Percentiles rank a stretch among this genome's conserved stretches.
Evolutionary conservation across 345 rosid genomes (phyloP).

Genomic region (Acer yangbiense): DNA sequence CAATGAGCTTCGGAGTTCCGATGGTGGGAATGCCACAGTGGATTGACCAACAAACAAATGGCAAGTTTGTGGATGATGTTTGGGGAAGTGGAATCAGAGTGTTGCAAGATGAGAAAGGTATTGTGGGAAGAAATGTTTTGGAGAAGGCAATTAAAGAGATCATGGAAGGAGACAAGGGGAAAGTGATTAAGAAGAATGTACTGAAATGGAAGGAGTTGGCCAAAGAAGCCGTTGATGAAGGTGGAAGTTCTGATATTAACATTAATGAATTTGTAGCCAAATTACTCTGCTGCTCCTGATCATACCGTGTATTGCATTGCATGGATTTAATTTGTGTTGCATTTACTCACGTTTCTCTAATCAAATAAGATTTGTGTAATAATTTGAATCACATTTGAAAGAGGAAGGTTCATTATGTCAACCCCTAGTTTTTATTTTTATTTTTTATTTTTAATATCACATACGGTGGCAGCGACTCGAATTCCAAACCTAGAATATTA

Average conservation of each 20-base stretch:
- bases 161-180: constrained; percentile 5
- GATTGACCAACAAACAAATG: background rate
- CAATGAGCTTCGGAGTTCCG: background rate
- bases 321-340: too few species aligned
- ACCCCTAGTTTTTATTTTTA: too few species aligned
- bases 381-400: too few species aligned
- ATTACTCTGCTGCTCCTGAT: background rate
- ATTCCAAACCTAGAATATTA: too few species aligned
- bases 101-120: background rate
- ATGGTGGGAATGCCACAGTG: background rate
- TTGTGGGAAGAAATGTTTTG: background rate
- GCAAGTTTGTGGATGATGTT: background rate
- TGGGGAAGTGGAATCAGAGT: background rate
- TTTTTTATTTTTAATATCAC: too few species aligned
- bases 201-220: constrained; percentile 3
- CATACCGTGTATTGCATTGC: too few species aligned
- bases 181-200: background rate
- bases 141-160: background rate
- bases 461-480: too few species aligned
- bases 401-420: too few species aligned
- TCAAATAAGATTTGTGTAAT: too few species aligned
- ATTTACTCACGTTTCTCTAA: too few species aligned
- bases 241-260: background rate
- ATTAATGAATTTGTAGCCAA: background rate
- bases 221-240: constrained; percentile 15